phyloP scores from a whole-genome alignment of 768 basidiomycete genomes.

The Xerocomus spinulosus region DNA sequence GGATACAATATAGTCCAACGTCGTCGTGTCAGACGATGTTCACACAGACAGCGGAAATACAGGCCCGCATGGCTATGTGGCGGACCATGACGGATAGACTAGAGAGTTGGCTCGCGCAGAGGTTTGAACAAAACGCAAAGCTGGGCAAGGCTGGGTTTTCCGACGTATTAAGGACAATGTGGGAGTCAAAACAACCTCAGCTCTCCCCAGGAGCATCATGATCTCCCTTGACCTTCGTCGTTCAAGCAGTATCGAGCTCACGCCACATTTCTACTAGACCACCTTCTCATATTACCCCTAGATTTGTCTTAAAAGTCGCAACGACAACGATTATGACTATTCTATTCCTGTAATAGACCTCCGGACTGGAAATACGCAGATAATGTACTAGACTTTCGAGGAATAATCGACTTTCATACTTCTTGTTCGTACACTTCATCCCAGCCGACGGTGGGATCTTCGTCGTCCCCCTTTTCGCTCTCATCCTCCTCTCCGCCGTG shows the following conservation, averaged over 20 bases:
- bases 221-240: conserved; percentile 4
- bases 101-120: conserved; percentile 80
- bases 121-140: conserved; percentile 91
- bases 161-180: conserved; percentile 75
- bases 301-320: conserved; percentile 23
- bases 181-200: conserved; percentile 63
- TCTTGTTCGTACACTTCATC: conserved; percentile 71
- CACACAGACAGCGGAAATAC: conserved; percentile 87
- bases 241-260: conserved; percentile 3
- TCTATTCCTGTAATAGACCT: conserved; percentile 21
- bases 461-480: conserved; percentile 39
- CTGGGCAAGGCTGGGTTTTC: conserved; percentile 87
- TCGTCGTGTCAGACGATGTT: conserved; percentile 64
- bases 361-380: conserved; percentile 4
- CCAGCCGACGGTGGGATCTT: conserved; percentile 33
- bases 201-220: conserved; percentile 30
- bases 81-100: conserved; percentile 75
- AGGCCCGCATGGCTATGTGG: conserved; percentile 78
- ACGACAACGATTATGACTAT: conserved; percentile 29
- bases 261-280: conserved; percentile 22
- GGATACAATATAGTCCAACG: conserved; percentile 80
- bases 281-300: conserved; percentile 8
- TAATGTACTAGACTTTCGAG: not conserved
- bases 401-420: conserved; percentile 30
- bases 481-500: conserved; percentile 26